Conservation (phyloP, 805 yeast species). For the Millerago galiae region DNA sequence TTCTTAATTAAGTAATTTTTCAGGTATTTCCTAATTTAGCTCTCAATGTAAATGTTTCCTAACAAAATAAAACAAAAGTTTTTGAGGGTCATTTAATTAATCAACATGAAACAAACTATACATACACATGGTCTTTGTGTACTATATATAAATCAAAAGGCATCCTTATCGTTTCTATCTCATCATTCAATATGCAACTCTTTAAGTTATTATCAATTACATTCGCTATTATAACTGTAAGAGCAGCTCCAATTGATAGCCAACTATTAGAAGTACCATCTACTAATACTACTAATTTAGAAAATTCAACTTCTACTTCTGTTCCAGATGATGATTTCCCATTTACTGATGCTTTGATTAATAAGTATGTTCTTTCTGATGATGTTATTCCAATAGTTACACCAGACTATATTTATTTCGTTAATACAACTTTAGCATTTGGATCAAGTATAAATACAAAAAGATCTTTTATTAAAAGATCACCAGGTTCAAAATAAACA, state of each 20-base stretch:
- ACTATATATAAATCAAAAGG: too few species aligned
- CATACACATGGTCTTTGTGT: too few species aligned
- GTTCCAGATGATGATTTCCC: conserved; percentile 2
- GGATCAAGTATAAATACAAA: too few species aligned
- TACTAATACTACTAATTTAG: conserved; percentile 1
- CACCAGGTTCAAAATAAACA: not conserved
- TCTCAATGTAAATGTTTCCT: not conserved
- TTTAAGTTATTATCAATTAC: not conserved
- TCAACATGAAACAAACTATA: not conserved
- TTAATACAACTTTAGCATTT: conserved; percentile 8
- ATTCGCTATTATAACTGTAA: not conserved
- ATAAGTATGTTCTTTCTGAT: not conserved
- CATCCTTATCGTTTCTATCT: too few species aligned
- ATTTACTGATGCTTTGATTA: conserved; percentile 5
- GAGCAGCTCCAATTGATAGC: not conserved
- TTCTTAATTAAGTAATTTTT: too few species aligned
- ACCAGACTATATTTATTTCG: conserved; percentile 7
- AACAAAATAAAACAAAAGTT: too few species aligned
- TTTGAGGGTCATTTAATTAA: too few species aligned
- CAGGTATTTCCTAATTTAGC: not conserved
- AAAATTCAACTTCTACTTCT: too few species aligned
- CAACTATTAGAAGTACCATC: not conserved
- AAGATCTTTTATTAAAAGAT: not conserved
- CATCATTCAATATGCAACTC: not conserved
- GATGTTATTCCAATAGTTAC: conserved; percentile 6